These are phyloP conservation scores for Cercospora sesami DNA, from an alignment of 2,329 filamentous ascomycete species.

Conservation along the genomic window DNA sequence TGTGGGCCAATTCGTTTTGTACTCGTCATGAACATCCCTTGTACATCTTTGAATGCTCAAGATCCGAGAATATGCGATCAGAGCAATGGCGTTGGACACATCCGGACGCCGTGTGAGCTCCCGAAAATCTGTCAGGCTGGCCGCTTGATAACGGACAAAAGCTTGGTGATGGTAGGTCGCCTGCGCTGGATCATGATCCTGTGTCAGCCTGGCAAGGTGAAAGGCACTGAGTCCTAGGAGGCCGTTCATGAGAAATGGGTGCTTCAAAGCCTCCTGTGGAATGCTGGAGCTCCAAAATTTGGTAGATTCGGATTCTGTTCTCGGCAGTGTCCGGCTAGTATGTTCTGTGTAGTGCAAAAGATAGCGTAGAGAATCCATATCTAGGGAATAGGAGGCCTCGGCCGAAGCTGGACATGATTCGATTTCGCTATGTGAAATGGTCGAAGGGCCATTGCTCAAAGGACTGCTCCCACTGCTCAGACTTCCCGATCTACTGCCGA, in stretches of 20 bases:
- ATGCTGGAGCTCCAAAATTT: conserved; percentile 16
- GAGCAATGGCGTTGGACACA: conserved; percentile 16
- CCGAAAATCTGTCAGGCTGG: conserved; percentile 18
- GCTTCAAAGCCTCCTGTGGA: conserved; percentile 17
- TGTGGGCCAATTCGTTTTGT: conserved; percentile 5
- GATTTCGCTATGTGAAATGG: neutral
- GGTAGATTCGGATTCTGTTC: conserved; percentile 10
- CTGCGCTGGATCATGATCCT: conserved; percentile 6
- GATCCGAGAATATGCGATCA: conserved; percentile 19
- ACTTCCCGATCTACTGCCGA: neutral
- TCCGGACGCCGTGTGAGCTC: conserved; percentile 15
- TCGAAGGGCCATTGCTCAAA: neutral
- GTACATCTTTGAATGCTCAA: conserved; percentile 17
- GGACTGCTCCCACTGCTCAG: conserved; percentile 13
- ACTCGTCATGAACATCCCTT: conserved; percentile 1
- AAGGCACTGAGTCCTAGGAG: conserved; percentile 17
- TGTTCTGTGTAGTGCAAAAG: conserved; percentile 15
- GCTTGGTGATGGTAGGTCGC: conserved; percentile 14
- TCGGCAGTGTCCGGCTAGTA: conserved; percentile 10
- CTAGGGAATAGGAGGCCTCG: neutral
- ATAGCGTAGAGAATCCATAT: conserved; percentile 20
- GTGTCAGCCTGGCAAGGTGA: conserved; percentile 5
- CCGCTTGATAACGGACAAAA: conserved; percentile 13
- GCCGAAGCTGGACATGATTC: neutral
- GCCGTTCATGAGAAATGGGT: conserved; percentile 22